phyloP scores from a whole-genome alignment of 139 green algal species.

The Closterium sp. region DNA sequence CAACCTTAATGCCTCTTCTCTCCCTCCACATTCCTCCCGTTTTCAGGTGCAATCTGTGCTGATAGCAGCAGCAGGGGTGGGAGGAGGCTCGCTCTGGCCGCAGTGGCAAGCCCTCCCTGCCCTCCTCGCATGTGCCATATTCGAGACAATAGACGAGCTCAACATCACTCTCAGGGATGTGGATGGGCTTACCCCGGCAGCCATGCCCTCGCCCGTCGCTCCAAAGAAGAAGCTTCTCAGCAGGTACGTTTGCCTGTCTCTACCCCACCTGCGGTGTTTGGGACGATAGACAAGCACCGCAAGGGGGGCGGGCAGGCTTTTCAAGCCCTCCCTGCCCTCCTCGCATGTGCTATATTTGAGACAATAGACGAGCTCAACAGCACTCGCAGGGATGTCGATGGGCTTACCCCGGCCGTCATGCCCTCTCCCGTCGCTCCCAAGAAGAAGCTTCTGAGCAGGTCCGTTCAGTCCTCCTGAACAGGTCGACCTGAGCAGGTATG shows the following conservation, averaged over 20 bases:
- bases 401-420: not conserved
- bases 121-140: not conserved
- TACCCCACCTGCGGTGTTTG: no score
- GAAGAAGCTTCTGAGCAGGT: not conserved
- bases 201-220: not conserved
- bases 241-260: not conserved
- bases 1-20: no score
- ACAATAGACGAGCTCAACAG: not conserved
- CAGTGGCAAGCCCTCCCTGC: not conserved
- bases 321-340: no score
- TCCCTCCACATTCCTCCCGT: no score
- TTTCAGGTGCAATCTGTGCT: no score
- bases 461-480: no score
- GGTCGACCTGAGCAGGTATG: no score
- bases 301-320: no score
- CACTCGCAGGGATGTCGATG: not conserved
- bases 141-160: not conserved
- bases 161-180: not conserved
- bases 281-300: no score
- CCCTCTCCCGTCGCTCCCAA: not conserved
- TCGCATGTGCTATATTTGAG: not conserved
- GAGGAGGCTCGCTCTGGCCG: not conserved
- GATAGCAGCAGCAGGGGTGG: no score
- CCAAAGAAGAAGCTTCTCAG: not conserved
- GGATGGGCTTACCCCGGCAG: not conserved